Percentiles rank a stretch among this genome's conserved stretches.
Evolutionary conservation across 108 stramenopile genomes (phyloP).

Genomic region (Pseudonitzschia multiseries): DNA sequence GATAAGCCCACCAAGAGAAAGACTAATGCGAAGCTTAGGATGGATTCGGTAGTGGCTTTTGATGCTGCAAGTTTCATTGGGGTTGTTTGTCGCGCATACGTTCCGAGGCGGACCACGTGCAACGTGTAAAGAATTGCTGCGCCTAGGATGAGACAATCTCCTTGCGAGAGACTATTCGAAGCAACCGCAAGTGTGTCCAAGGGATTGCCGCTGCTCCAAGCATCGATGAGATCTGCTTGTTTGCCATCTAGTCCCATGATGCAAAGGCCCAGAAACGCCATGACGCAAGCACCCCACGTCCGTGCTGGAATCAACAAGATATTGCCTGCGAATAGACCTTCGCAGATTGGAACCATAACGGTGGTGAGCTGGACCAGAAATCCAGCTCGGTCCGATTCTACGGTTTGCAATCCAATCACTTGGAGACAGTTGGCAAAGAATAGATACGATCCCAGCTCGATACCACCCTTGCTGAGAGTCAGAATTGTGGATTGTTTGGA

Average conservation of each 20-base stretch:
- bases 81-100: constrained; percentile 56
- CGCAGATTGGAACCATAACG: constrained; percentile 70
- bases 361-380: constrained; percentile 87
- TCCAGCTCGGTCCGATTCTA: constrained; percentile 77
- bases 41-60: constrained; percentile 73
- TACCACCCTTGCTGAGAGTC: constrained; percentile 39
- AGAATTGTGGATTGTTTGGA: background rate
- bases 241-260: constrained; percentile 72
- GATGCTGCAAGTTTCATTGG: constrained; percentile 71
- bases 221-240: background rate
- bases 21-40: constrained; percentile 51
- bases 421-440: constrained; percentile 82
- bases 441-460: constrained; percentile 80
- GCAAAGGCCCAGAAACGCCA: constrained; percentile 76
- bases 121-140: constrained; percentile 78
- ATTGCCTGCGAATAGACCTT: constrained; percentile 39
- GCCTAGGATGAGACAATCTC: constrained; percentile 67
- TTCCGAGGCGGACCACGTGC: constrained; percentile 81
- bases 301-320: constrained; percentile 21
- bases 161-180: constrained; percentile 40
- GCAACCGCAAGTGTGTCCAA: constrained; percentile 2
- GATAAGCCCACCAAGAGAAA: constrained; percentile 21
- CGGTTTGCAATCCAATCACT: constrained; percentile 78
- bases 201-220: constrained; percentile 7
- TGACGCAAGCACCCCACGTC: constrained; percentile 73